phyloP scores from a whole-genome alignment of 306 rosid species.

The Quercus suber region DNA sequence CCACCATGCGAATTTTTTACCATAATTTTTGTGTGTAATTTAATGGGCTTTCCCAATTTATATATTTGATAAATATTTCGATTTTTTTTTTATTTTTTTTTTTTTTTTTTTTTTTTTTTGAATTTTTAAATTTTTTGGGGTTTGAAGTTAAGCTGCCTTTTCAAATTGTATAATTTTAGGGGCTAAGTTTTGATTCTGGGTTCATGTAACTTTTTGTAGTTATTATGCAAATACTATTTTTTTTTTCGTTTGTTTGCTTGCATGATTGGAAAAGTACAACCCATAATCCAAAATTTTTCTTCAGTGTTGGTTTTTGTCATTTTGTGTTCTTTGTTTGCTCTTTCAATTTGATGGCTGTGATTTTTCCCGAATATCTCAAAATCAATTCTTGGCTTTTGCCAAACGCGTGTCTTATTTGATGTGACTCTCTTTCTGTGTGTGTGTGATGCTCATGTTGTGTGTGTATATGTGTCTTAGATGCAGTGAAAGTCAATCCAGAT shows the following conservation, averaged over 20 bases:
- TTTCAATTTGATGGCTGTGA: slow-evolving; percentile 13
- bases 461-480: slow-evolving; percentile 33
- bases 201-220: slow-evolving; percentile 1
- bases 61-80: not conserved
- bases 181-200: not conserved
- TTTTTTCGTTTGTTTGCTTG: slow-evolving; percentile 21
- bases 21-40: not conserved
- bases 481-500: slow-evolving; percentile 39
- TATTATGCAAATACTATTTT: not conserved
- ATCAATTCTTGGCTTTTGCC: slow-evolving; percentile 7
- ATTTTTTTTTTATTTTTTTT: not conserved
- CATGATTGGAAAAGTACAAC: slow-evolving; percentile 30
- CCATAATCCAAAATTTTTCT: slow-evolving; percentile 11
- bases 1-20: not conserved
- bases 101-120: not conserved
- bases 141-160: not conserved
- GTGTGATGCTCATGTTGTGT: not conserved
- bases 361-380: slow-evolving; percentile 18
- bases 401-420: slow-evolving; percentile 22
- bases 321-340: slow-evolving; percentile 28
- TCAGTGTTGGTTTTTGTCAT: slow-evolving; percentile 30
- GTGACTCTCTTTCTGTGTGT: slow-evolving; percentile 16
- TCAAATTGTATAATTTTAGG: not conserved
- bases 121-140: not conserved
- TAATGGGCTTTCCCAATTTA: not conserved